Base-by-base conservation (phyloP, 2,329 filamentous ascomycete species). In the Clonostachys rhizophaga region DNA sequence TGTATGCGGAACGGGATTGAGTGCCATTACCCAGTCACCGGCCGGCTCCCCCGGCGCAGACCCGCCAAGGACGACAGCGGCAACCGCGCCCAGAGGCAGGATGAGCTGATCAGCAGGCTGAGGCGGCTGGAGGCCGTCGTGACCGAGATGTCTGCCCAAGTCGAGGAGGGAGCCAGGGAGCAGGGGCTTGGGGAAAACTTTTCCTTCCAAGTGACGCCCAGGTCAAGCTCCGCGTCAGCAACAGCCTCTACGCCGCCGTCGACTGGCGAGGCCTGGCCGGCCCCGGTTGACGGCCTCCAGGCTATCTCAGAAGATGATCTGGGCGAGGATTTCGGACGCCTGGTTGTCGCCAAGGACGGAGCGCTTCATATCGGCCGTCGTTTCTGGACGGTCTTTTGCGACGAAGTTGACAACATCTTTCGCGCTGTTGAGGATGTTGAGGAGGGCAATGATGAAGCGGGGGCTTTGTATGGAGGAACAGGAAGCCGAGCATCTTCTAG, bases 351-450 rank as follows among this genome's bases (percentile, higher is more conserved):
- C 40, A 54, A 54, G 34, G 51, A 56, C 43, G 58, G 58, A 1
- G 36, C 49, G 8, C 48, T 63, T 10, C 58, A 58, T 34, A 55
- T 62, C 16, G 60, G 55, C 14, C 63, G 62, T 12, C 53, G 56
- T 1, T 63, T 64, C 45, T 64, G 62, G 61, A 51, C 59, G 5
- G 54, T 63, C 7, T 64, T 64, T 41, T 63, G 62, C 40, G 46
- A 49, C 16, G 60, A 64, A 49, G 59, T 63, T 5, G 58, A 62
- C 41, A 58, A 62, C 14, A 62, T 63, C 35, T 47, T 63, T 5
- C 52, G 61, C 34, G 58, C 59, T 18, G 55, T 63, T n/a, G 56
- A 62, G 35, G 60, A 60, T 39, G 55, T 53, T 11, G 46, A 49
- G 3, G 48, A 54, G 8, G 52, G 54, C 14, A n/a, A 11, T 5